Evolutionary conservation across 495 filamentous ascomycete species (phyloP).

Genomic region (Hyaloscypha variabilis): DNA sequence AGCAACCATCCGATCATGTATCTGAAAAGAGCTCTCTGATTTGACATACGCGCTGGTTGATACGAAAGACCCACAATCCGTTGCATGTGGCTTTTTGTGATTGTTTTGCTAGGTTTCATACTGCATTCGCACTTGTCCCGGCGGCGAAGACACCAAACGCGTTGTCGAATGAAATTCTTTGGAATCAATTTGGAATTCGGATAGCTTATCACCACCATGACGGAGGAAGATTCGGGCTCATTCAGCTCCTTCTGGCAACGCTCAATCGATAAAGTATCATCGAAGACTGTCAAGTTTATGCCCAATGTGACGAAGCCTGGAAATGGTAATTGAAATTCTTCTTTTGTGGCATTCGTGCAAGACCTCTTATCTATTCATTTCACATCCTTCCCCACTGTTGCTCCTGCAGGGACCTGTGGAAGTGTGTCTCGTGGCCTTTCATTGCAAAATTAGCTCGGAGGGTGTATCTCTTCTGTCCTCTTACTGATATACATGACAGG

Average conservation of each 20-base stretch:
- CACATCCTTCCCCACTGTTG: not conserved
- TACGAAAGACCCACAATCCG: not conserved
- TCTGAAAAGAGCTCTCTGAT: not conserved
- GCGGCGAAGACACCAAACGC: not conserved
- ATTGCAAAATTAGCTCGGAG: not conserved
- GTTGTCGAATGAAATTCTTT: not conserved
- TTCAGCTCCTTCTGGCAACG: constrained; percentile 19
- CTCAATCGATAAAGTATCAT: constrained; percentile 42
- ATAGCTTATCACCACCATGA: constrained; percentile 10
- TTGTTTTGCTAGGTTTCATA: not conserved
- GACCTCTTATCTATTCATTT: not conserved
- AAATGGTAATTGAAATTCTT: constrained; percentile 14
- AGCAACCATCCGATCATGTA: not conserved
- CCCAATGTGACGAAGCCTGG: constrained; percentile 13
- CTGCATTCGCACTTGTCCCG: not conserved
- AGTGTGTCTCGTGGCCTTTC: not conserved
- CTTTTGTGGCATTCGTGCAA: not conserved
- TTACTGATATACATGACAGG: constrained; percentile 16
- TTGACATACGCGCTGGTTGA: not conserved
- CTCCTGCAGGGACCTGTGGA: not conserved
- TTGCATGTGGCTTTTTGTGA: not conserved
- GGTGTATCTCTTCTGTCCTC: not conserved
- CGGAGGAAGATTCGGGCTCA: not conserved
- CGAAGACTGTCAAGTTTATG: constrained; percentile 36
- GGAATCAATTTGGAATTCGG: constrained; percentile 12